phyloP scores from a whole-genome alignment of 305 asterid genomes.

The Lippia alba region DNA sequence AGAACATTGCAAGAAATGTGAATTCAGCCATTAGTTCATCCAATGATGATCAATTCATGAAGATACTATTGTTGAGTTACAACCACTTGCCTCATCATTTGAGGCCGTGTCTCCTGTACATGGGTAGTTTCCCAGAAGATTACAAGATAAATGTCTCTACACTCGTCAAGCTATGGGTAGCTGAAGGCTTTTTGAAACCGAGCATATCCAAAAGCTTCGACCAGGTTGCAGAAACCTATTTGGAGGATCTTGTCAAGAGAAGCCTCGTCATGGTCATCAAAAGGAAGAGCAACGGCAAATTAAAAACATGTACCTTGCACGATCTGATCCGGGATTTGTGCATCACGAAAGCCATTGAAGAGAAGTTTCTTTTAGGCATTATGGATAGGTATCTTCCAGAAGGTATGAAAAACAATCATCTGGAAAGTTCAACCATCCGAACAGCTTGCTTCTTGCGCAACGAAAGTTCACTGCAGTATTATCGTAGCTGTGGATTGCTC shows the following conservation, averaged over 20 bases:
- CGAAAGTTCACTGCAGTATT: neutral
- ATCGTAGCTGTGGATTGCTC: neutral
- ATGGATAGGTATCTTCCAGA: neutral
- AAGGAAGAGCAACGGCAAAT: slow-evolving; percentile 24
- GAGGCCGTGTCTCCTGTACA: neutral
- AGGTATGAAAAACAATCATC: too few species aligned
- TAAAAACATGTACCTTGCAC: slow-evolving; percentile 33
- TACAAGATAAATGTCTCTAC: neutral
- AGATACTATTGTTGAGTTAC: slow-evolving; percentile 21
- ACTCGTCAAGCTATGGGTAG: slow-evolving; percentile 20
- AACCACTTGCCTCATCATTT: slow-evolving; percentile 18
- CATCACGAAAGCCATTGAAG: neutral
- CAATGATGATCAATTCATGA: neutral
- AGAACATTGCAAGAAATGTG: slow-evolving; percentile 19
- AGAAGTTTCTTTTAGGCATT: neutral
- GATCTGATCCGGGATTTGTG: slow-evolving; percentile 37
- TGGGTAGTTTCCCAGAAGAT: neutral
- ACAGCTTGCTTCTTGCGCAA: neutral
- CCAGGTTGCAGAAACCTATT: slow-evolving; percentile 23
- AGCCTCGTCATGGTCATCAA: slow-evolving; percentile 25
- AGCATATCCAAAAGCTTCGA: slow-evolving; percentile 5
- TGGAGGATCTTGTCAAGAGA: slow-evolving; percentile 33
- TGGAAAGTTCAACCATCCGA: neutral
- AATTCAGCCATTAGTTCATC: neutral
- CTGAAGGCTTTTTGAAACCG: slow-evolving; percentile 12